A percentile compares a stretch with the other conserved stretches of the same genome.
Evolutionary conservation across 192 early-diverging fungal species (phyloP).

Genomic region (Linderina pennispora): DNA sequence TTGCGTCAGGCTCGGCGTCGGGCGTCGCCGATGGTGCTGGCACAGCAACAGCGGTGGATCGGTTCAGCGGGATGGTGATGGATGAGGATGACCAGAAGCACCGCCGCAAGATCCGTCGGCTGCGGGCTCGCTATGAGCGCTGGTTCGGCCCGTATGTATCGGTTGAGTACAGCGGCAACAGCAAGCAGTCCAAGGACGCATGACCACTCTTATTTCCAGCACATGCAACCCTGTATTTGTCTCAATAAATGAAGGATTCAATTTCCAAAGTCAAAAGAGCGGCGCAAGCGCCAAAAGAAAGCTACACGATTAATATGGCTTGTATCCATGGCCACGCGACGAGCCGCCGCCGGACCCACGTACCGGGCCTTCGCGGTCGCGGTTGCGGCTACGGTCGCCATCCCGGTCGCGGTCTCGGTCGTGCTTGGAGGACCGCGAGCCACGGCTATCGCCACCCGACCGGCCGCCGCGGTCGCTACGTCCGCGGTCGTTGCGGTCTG

Average conservation of each 20-base stretch:
- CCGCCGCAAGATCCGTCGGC: conserved; percentile 32
- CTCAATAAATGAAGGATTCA: no score
- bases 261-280: no score
- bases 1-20: conserved; percentile 11
- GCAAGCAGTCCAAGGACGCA: conserved; percentile 4
- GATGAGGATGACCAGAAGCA: conserved; percentile 29
- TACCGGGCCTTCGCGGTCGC: conserved; percentile 39
- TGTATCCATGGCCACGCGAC: conserved; percentile 31
- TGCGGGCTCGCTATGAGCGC: conserved; percentile 43
- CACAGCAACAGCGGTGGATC: no score
- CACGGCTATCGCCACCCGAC: conserved; percentile 21
- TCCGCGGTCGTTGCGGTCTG: no score
- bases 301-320: conserved; percentile 39
- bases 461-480: conserved; percentile 8
- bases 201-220: no score
- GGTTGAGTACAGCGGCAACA: conserved; percentile 23
- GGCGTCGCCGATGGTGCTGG: not conserved
- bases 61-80: no score
- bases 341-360: conserved; percentile 23
- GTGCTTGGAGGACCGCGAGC: conserved; percentile 4
- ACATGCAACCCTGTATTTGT: no score
- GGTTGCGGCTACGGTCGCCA: no score
- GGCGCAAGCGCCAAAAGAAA: no score
- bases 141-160: conserved; percentile 45
- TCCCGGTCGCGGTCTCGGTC: no score